Base-by-base conservation (phyloP, 208 protist species). In the Crithidia mellificae region DNA sequence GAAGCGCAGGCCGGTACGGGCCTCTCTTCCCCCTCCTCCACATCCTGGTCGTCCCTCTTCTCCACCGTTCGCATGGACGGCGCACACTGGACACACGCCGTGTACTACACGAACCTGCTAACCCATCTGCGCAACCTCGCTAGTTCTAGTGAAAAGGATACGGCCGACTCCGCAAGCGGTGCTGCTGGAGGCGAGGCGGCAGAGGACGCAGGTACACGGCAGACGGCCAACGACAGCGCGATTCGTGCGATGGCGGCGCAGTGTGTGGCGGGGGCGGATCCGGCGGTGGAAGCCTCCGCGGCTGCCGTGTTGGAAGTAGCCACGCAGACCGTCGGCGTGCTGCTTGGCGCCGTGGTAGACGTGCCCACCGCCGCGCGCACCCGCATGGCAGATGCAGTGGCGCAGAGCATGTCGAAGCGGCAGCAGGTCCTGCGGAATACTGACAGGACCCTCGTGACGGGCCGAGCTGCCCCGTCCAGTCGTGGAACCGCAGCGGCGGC, bases 241-340 rank as follows among this genome's bases (percentile, higher is more conserved):
- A 24, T 76, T 24, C 63, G 63, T 6, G 55, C 63, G 20, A 11
- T 58, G 34, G 70, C 70, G 14, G 50, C 56, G 32, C 46, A 70
- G 68, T 68, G 68, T 30, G n/a, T 68, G 27, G 19, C 41, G 12
- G 52, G 22, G 8, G 62, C 47, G 20, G 70, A 76, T 22, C 29
- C 44, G 9, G 61, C 51, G 0, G 52, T 62, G n/a, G 69, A 70
- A 29, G 46, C 32, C 22, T 39, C 71, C 2, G 70, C 63, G 4
- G 65, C 54, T 15, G 77, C 77, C n/a, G 71, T 78, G 52, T 54
- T 77, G 4, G 71, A 82, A 12, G 71, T 82, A 14, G 66, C 67
- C 20, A 54, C 71, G 8, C 25, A 71, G 32, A 72, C 63, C 2
- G 43, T 78, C 8, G 44, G 52, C 5, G 66, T 72, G 14, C 52